Evolutionary conservation across 805 yeast species (phyloP).

Genomic region (Suhomyces prunicola): DNA sequence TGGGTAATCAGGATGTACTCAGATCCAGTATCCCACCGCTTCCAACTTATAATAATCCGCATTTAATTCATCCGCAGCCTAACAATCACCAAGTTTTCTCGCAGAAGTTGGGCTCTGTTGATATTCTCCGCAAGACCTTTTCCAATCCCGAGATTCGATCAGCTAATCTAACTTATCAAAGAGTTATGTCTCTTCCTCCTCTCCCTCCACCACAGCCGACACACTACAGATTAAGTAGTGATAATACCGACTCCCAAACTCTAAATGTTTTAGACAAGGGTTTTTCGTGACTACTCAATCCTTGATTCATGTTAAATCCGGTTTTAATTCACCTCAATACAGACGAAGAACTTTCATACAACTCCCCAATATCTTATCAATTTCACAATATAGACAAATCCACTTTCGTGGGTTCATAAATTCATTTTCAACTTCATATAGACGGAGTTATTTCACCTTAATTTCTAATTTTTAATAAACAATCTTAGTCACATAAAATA

Average conservation of each 20-base stretch:
- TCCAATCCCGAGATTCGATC: background rate
- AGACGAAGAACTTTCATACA: background rate
- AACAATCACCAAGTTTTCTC: background rate
- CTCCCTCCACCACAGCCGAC: constrained; percentile 5
- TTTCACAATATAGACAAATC: background rate
- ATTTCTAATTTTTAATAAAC: background rate
- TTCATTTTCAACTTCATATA: background rate
- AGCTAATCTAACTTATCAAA: background rate
- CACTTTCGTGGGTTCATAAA: background rate
- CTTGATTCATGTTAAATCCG: background rate
- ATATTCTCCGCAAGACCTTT: background rate
- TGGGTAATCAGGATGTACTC: background rate
- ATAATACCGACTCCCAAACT: constrained; percentile 12
- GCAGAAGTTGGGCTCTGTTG: background rate
- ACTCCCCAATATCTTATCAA: background rate
- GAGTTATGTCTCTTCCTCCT: background rate
- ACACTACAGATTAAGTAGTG: constrained; percentile 6
- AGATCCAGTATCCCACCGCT: background rate
- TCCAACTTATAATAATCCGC: background rate
- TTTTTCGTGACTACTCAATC: constrained; percentile 5
- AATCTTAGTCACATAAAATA: background rate
- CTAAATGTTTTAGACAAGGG: constrained; percentile 18
- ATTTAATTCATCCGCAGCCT: background rate
- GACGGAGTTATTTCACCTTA: background rate
- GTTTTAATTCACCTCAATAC: too few relatives aligned